Conservation (phyloP, 768 basidiomycete species). For the Strobilomyces echinocephalus region DNA sequence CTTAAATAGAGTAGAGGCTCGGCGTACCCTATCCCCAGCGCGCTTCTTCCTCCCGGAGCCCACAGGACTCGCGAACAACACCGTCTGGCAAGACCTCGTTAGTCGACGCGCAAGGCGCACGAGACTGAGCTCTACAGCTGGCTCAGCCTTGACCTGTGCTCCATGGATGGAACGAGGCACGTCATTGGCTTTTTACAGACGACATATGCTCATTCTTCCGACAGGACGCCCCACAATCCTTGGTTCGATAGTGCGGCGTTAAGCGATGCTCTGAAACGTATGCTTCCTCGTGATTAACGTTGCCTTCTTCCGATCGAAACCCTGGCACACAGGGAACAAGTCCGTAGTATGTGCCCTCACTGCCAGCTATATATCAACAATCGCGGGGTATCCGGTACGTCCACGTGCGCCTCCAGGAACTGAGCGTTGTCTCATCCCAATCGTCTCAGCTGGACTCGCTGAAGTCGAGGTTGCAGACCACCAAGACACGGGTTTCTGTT, state of each 20-base stretch:
- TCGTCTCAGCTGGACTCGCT: conserved; percentile 78
- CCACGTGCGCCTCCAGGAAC: background rate
- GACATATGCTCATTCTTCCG: conserved; percentile 19
- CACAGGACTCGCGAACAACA: conserved; percentile 13
- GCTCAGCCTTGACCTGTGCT: conserved; percentile 49
- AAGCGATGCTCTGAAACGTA: conserved; percentile 67
- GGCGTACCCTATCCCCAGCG: conserved; percentile 21
- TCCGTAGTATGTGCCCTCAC: conserved; percentile 86
- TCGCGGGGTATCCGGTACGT: conserved; percentile 81
- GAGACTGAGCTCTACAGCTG: conserved; percentile 66
- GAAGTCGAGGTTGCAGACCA: conserved; percentile 89
- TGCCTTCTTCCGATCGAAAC: conserved; percentile 4
- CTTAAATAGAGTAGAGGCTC: background rate
- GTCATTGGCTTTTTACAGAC: background rate
- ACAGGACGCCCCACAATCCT: conserved; percentile 52
- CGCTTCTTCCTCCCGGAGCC: conserved; percentile 16
- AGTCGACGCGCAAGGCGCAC: conserved; percentile 57
- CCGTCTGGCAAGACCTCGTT: conserved; percentile 11
- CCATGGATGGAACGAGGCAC: conserved; percentile 77
- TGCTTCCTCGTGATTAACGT: conserved; percentile 14
- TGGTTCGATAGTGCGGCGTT: conserved; percentile 59
- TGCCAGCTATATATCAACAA: conserved; percentile 88
- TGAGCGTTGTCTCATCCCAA: background rate
- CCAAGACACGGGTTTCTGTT: conserved; percentile 69
- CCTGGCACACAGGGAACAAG: conserved; percentile 58